These are phyloP conservation scores for Isatis tinctoria DNA, from an alignment of 345 rosid genomes.

Conservation along the genomic window DNA sequence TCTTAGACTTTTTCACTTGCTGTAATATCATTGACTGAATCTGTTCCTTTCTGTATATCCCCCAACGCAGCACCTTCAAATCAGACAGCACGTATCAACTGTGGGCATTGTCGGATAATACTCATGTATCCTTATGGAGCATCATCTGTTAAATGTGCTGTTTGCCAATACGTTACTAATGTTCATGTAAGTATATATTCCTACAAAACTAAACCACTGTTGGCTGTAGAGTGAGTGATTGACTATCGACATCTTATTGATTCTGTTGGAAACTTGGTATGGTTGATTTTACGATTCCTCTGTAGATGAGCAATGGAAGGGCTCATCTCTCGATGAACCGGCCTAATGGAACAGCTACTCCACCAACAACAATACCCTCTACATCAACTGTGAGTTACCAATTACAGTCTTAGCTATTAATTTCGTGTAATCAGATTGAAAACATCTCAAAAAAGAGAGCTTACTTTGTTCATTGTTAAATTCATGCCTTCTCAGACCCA, in stretches of 20 bases:
- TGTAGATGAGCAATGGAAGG: constrained; percentile 50
- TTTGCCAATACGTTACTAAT: constrained; percentile 69
- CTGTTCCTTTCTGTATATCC: background rate
- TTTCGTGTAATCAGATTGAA: background rate
- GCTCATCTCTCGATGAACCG: constrained; percentile 49
- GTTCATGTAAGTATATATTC: constrained; percentile 49
- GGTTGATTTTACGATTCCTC: background rate
- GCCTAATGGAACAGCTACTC: constrained; percentile 40
- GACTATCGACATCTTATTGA: background rate
- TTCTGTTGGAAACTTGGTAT: no score
- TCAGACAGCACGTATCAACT: constrained; percentile 63
- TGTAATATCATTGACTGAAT: background rate
- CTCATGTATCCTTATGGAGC: constrained; percentile 82
- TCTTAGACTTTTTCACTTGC: background rate
- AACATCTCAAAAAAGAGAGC: background rate
- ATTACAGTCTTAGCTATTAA: background rate
- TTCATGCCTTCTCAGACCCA: constrained; percentile 41
- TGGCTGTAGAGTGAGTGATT: background rate
- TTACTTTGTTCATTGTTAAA: background rate
- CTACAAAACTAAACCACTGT: background rate
- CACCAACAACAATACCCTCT: constrained; percentile 27
- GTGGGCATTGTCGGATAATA: constrained; percentile 63
- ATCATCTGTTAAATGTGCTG: constrained; percentile 77
- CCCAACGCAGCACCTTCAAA: constrained; percentile 19
- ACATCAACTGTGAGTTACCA: constrained; percentile 51